Conservation (phyloP, 2,329 filamentous ascomycete species). For the Colletotrichum neosansevieriae region DNA sequence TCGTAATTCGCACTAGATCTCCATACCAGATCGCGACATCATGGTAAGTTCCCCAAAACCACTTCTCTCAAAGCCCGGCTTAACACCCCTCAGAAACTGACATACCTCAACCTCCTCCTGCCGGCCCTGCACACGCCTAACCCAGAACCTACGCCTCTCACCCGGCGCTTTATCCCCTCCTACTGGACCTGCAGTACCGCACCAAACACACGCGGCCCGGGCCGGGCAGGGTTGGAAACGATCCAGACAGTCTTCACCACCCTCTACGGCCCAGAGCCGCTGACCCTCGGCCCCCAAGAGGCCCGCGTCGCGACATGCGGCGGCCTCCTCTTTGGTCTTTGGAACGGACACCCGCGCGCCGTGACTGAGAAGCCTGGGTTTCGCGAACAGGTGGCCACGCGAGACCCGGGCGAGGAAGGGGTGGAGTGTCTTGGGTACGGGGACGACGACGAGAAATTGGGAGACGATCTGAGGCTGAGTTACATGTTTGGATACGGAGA, state of each 20-base stretch:
- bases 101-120: not conserved
- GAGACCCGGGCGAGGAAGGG: not conserved
- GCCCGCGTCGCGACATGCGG: slow-evolving; percentile 24
- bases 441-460: not conserved
- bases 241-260: slow-evolving; percentile 5
- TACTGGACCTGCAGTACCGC: slow-evolving; percentile 2
- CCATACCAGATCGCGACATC: not conserved
- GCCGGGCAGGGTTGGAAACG: not conserved
- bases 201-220: not conserved
- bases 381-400: not conserved
- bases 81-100: not conserved
- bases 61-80: not conserved
- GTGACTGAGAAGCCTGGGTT: not conserved
- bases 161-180: not conserved
- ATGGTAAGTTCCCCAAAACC: not conserved
- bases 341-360: slow-evolving; percentile 19
- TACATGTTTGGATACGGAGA: slow-evolving; percentile 25
- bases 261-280: not conserved
- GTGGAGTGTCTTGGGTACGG: slow-evolving; percentile 10
- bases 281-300: slow-evolving; percentile 1
- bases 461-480: slow-evolving; percentile 14
- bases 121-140: not conserved
- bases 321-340: slow-evolving; percentile 31
- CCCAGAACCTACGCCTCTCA: not conserved
- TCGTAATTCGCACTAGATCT: no score